Base-by-base conservation (phyloP, 768 basidiomycete genomes). In the Rubroboletus satanas region DNA sequence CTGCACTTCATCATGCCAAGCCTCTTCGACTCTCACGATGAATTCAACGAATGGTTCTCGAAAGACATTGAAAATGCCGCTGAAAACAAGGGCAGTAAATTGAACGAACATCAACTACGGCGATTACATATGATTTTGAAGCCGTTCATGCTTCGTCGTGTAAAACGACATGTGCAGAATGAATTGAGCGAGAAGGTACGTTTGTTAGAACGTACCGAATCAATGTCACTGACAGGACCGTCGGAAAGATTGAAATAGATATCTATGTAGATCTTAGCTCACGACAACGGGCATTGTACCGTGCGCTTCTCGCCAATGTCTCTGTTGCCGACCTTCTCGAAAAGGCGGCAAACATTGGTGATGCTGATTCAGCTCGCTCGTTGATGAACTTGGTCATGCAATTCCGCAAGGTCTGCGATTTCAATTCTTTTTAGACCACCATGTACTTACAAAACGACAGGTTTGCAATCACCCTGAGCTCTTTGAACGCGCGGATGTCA, bases 381-480 rank as follows among this genome's bases (percentile, higher is more conserved):
- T 76, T 99, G 56, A 98, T 98, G 96, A 99, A 98, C 72, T 81
- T 99, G 56, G 97, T 99, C 58, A 99, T 99, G 97, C 97, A 99
- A 70, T 98, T 98, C 79, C 87, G 97, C 62, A 99, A 99, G 79
- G 93, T 90, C 51, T 28, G 72, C 54, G 23, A 37, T 46, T 41
- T 39, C 12, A 32, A 45, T 54, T 28, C n/a, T 56, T 44, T 49
- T 36, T 35, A 45, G 26, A 43, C 21, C 41, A 46, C 23, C 21
- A 21, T 44, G 49, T 33, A 56, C 51, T 63, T 17, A 60, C 31
- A 45, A 26, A 32, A 8, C 37, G 48, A 32, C 47, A 91, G 90
- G 93, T 96, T 59, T 98, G 96, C 79, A 98, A 98, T 64, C 97
- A 99, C 62, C 97, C 97, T 0, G 96, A 98, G 68, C 80, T 99